Conservation (phyloP, 495 filamentous ascomycete species). For the Neurospora cerealis region DNA sequence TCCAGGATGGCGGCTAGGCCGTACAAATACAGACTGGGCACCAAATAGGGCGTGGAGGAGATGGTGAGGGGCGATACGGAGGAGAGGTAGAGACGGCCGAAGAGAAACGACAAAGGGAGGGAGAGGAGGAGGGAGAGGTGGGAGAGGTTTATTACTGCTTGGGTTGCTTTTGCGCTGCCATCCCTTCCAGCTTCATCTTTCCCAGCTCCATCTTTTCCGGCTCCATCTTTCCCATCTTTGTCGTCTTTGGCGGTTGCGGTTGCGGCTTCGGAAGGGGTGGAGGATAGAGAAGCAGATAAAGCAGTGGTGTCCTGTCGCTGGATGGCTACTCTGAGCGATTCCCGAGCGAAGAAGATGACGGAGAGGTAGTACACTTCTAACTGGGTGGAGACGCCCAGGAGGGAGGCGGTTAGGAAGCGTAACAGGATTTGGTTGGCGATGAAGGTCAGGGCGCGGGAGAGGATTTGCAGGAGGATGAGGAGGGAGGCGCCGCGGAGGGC, state of each 20-base stretch:
- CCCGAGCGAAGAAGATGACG: constrained; percentile 82
- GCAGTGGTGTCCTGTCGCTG: constrained; percentile 55
- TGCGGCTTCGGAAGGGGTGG: background rate
- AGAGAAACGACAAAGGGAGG: constrained; percentile 44
- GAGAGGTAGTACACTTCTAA: constrained; percentile 84
- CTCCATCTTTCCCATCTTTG: background rate
- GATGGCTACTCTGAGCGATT: constrained; percentile 75
- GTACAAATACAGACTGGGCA: constrained; percentile 55
- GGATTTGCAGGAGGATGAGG: constrained; percentile 76
- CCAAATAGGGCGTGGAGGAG: constrained; percentile 49
- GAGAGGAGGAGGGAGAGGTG: constrained; percentile 69
- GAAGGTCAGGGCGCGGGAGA: constrained; percentile 80
- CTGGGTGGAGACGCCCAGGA: constrained; percentile 77
- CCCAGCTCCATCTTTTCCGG: background rate
- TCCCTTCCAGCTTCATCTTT: background rate
- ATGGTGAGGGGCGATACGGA: constrained; percentile 45
- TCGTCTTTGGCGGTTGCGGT: background rate
- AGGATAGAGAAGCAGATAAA: background rate
- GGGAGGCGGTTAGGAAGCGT: constrained; percentile 71
- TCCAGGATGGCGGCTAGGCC: constrained; percentile 69
- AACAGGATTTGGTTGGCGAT: constrained; percentile 80
- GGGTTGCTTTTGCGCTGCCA: too few relatives aligned
- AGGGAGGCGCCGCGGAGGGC: constrained; percentile 59
- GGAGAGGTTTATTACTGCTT: constrained; percentile 79
- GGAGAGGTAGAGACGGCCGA: constrained; percentile 57